Conservation (phyloP, 768 basidiomycete species). For the Sistotremastrum niveocremeum region DNA sequence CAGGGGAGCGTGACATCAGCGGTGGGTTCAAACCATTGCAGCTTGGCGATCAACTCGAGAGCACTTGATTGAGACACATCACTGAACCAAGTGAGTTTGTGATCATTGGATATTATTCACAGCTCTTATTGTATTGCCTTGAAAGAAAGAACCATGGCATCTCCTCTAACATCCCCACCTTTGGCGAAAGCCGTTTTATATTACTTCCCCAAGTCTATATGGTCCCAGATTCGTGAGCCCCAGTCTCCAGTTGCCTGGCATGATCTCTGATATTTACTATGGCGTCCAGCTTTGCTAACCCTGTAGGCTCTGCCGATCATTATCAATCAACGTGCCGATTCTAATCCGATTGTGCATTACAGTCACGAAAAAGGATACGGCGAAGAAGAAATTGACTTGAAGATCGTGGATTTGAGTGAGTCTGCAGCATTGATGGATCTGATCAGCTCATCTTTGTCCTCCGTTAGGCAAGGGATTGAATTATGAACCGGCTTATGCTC, state of each 20-base stretch:
- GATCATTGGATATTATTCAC: too few species aligned
- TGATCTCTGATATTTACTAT: not conserved
- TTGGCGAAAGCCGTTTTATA: slow-evolving; percentile 67
- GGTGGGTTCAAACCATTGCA: too few species aligned
- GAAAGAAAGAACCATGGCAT: slow-evolving; percentile 6
- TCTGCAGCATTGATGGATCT: not conserved
- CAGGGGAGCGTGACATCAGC: too few species aligned
- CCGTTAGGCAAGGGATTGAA: slow-evolving; percentile 62
- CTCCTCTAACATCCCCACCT: slow-evolving; percentile 22
- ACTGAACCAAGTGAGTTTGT: too few species aligned
- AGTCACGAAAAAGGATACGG: slow-evolving; percentile 76
- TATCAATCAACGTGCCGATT: too few species aligned
- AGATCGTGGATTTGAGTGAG: slow-evolving; percentile 51
- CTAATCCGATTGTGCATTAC: not conserved
- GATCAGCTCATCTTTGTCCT: not conserved
- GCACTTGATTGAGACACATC: too few species aligned
- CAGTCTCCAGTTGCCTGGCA: not conserved
- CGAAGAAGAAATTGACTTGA: slow-evolving; percentile 57
- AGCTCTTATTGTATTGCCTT: too few species aligned
- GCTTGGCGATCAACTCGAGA: too few species aligned
- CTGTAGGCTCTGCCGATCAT: not conserved
- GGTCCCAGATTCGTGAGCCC: slow-evolving; percentile 51
- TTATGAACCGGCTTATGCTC: slow-evolving; percentile 58
- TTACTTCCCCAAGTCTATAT: slow-evolving; percentile 43
- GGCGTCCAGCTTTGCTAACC: not conserved